Percentiles rank a stretch among this genome's conserved stretches.
phyloP scores from a whole-genome alignment of 2,329 filamentous ascomycete species.

The Pyrenophora seminiperda region DNA sequence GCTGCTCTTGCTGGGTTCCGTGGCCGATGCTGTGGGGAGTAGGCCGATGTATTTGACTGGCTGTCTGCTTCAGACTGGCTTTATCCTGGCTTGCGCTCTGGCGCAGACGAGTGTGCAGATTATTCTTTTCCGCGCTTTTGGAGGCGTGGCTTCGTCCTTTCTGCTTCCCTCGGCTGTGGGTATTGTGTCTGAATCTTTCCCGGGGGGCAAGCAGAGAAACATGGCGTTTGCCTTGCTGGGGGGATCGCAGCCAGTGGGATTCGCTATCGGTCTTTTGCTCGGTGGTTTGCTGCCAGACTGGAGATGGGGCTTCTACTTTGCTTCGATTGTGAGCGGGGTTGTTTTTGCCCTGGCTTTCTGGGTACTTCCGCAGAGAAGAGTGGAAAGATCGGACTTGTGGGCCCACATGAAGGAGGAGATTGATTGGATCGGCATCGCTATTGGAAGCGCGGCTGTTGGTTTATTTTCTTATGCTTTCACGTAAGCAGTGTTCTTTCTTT shows the following conservation, averaged over 20 bases:
- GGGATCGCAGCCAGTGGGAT: constrained; percentile 58
- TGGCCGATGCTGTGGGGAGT: constrained; percentile 59
- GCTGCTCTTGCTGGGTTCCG: constrained; percentile 57
- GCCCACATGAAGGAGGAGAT: constrained; percentile 51
- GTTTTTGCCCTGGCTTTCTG: constrained; percentile 50
- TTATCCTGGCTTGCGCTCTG: constrained; percentile 55
- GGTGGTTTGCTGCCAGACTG: constrained; percentile 59
- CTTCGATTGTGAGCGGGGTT: constrained; percentile 51
- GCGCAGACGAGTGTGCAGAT: constrained; percentile 47
- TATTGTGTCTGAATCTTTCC: constrained; percentile 56
- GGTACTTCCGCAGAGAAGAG: constrained; percentile 44
- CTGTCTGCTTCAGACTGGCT: constrained; percentile 51
- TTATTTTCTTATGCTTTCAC: constrained; percentile 2
- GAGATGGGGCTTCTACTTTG: constrained; percentile 58
- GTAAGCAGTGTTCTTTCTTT: background rate
- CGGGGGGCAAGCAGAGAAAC: constrained; percentile 56
- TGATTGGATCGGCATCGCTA: constrained; percentile 1
- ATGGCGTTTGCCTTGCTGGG: constrained; percentile 59
- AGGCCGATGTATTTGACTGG: constrained; percentile 55
- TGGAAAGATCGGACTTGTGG: constrained; percentile 29
- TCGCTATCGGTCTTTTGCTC: constrained; percentile 57
- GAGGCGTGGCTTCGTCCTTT: constrained; percentile 54
- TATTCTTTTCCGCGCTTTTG: constrained; percentile 55
- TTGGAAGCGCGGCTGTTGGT: background rate
- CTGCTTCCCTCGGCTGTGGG: constrained; percentile 57